Conservation (phyloP, 1,284 basidiomycete genomes). For the Naganishia sp. region DNA sequence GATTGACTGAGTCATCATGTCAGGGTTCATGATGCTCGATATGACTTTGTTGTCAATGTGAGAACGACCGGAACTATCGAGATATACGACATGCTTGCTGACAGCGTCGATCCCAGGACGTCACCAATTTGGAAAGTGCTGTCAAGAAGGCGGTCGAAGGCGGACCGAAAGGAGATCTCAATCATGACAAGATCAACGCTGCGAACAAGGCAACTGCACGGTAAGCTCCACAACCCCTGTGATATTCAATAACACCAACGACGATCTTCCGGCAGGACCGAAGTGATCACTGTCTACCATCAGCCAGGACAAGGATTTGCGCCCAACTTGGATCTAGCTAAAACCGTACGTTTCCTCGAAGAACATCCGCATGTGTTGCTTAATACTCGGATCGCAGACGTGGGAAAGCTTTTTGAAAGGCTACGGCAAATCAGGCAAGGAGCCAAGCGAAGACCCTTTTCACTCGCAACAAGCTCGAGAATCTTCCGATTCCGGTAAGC, state of each 20-base stretch:
- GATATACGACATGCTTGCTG: neutral
- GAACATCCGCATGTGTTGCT: neutral
- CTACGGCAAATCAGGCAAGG: slow-evolving; percentile 7
- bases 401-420: slow-evolving; percentile 18
- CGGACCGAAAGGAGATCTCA: neutral
- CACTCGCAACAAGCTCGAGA: slow-evolving; percentile 7
- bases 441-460: neutral
- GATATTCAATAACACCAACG: too few species aligned
- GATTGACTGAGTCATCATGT: neutral
- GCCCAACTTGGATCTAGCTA: slow-evolving; percentile 16
- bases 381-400: neutral
- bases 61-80: neutral
- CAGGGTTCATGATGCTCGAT: slow-evolving; percentile 31
- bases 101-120: slow-evolving; percentile 1
- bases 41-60: slow-evolving; percentile 29
- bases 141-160: slow-evolving; percentile 8
- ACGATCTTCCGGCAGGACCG: neutral
- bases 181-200: slow-evolving; percentile 8
- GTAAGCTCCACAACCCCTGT: neutral
- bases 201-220: slow-evolving; percentile 21
- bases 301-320: slow-evolving; percentile 27
- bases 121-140: slow-evolving; percentile 12
- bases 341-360: slow-evolving; percentile 1
- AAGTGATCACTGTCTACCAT: slow-evolving; percentile 21
- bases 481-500: slow-evolving; percentile 11